Evolutionary conservation across 305 asterid genomes (phyloP).

Genomic region (Withania somnifera): DNA sequence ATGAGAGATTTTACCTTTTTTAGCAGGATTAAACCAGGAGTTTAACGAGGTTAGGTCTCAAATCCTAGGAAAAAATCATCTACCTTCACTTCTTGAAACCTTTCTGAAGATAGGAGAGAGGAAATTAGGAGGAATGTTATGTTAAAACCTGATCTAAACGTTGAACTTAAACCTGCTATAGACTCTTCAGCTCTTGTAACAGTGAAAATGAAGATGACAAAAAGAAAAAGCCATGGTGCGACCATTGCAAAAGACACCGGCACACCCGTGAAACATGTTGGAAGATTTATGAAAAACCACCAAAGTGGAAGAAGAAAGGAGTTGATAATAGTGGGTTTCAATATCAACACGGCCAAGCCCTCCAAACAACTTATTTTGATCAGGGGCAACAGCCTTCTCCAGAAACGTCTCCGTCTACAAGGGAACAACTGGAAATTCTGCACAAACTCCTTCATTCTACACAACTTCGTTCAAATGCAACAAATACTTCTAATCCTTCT

Average conservation of each 20-base stretch:
- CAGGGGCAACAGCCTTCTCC: not conserved
- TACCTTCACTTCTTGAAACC: too few relatives aligned
- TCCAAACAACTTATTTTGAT: too few relatives aligned
- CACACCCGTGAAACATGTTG: too few relatives aligned
- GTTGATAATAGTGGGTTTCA: too few relatives aligned
- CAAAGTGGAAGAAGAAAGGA: too few relatives aligned
- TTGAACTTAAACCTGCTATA: not conserved
- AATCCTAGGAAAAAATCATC: too few relatives aligned
- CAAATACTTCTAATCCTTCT: not conserved
- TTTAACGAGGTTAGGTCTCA: too few relatives aligned
- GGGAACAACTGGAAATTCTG: not conserved
- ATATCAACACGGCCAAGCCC: too few relatives aligned
- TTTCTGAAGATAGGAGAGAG: too few relatives aligned
- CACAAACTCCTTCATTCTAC: not conserved
- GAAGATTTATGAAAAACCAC: too few relatives aligned
- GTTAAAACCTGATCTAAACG: not conserved
- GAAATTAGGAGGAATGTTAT: not conserved
- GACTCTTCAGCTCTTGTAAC: not conserved
- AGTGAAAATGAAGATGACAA: not conserved
- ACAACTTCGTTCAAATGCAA: too few relatives aligned
- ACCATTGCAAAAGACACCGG: not conserved
- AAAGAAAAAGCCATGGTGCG: not conserved
- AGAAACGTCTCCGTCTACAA: not conserved
- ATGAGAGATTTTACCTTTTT: not conserved
- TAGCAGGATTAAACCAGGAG: too few relatives aligned